A percentile compares a stretch with the other conserved stretches of the same genome.
Conservation (phyloP, 352 stramenopile species). For the Phytophthora citricola region DNA sequence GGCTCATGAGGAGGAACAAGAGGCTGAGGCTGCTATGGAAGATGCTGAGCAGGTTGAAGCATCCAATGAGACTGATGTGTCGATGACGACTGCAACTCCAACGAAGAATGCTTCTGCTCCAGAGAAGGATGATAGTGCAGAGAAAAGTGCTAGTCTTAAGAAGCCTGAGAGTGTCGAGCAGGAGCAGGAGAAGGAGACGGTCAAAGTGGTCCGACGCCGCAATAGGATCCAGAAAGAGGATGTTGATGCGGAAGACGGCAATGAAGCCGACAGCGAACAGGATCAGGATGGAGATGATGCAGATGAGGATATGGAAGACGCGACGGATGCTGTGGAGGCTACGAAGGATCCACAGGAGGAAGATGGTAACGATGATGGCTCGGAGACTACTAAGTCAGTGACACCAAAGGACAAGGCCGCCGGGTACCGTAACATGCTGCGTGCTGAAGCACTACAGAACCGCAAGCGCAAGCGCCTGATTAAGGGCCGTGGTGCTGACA, state of each 20-base stretch:
- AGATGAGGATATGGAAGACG: constrained; percentile 25
- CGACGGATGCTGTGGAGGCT: constrained; percentile 21
- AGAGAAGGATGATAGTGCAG: neutral
- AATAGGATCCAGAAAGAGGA: constrained; percentile 52
- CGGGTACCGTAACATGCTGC: constrained; percentile 69
- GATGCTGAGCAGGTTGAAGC: neutral
- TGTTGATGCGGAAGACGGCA: constrained; percentile 57
- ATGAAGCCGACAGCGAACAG: constrained; percentile 68
- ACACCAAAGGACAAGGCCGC: constrained; percentile 65
- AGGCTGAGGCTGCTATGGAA: constrained; percentile 9
- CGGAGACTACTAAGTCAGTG: constrained; percentile 18
- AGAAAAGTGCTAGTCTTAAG: neutral
- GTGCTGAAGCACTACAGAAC: constrained; percentile 60
- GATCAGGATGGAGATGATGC: constrained; percentile 49
- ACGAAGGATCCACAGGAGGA: constrained; percentile 11
- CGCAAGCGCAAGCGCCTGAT: constrained; percentile 63
- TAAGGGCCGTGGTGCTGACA: constrained; percentile 45
- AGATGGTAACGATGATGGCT: constrained; percentile 3
- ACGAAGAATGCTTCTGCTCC: neutral
- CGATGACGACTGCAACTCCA: neutral
- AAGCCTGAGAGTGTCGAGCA: constrained; percentile 14
- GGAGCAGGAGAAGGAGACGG: constrained; percentile 24
- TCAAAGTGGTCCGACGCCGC: constrained; percentile 40
- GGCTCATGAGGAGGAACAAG: constrained; percentile 15
- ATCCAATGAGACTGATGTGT: neutral